Evolutionary conservation across 768 basidiomycete species (phyloP), one percentile per base, ranked within the genome.

Genomic region (Mycena epipterygia): DNA sequence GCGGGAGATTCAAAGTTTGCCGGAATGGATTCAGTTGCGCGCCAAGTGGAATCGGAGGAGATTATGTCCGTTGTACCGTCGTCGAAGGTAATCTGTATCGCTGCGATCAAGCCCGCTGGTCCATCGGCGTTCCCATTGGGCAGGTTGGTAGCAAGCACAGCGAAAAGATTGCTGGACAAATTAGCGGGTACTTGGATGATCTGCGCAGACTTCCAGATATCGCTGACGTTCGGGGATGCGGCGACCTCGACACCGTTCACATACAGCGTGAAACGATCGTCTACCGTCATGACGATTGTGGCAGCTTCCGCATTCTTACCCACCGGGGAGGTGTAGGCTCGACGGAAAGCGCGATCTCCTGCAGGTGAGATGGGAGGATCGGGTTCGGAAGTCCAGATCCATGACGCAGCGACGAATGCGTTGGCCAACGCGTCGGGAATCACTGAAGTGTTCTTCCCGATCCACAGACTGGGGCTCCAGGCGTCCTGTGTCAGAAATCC

Each of bases 331-430:
- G 23, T 27, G 25, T 48, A 48, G 23, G 25, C 5, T 23, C 6
- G 25, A 14, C 46, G 46, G 46, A 48, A 27, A 8, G 46, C 25
- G 11, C n/a, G 23, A 14, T 48, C 46, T 7, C 25, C 46, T 27
- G 46, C 8, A 5, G 46, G 46, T 13, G 72, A 68, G 52, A 51
- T 62, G 19, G 71, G 64, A 3, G 39, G 46, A 14, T 30, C 33
- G 9, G 58, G n/a, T 66, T 79, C 79, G 8, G 64, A 25, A 1
- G 79, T 78, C 79, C 79, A 81, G 25, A 81, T 81, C 79, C 80
- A 80, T 2, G 74, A 77, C 21, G 74, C 64, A 23, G 59, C 32
- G 2, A 59, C 59, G 48, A 79, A 78, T 21, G 73, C 67, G 17
- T 71, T 55, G 8, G 65, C 42, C 11, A 78, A 63, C 33, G 72